A percentile compares a stretch with the other conserved stretches of the same genome.
Conservation (phyloP, 768 basidiomycete species). For the Mycena belliarum region DNA sequence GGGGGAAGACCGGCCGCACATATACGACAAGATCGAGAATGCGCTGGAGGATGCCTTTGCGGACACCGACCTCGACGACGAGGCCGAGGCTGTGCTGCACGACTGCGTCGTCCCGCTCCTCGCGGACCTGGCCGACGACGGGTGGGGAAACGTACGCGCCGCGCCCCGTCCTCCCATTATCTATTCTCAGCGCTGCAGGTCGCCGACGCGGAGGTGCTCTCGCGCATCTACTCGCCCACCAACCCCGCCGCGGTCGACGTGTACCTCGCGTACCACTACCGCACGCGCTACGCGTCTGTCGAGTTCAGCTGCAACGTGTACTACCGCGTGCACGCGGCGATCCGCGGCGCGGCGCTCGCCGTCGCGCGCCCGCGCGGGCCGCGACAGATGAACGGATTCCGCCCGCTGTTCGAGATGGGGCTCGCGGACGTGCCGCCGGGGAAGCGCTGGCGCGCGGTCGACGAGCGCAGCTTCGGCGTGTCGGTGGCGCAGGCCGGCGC, state of each 20-base stretch:
- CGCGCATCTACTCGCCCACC: slow-evolving; percentile 12
- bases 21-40: slow-evolving; percentile 7
- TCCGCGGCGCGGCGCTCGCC: background rate
- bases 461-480: slow-evolving; percentile 5
- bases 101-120: slow-evolving; percentile 12
- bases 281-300: slow-evolving; percentile 12
- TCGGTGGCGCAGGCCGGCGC: background rate
- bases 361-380: background rate
- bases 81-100: background rate
- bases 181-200: background rate
- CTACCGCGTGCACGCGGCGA: slow-evolving; percentile 4
- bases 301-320: slow-evolving; percentile 12
- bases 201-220: slow-evolving; percentile 3
- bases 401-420: slow-evolving; percentile 4
- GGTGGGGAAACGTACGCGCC: slow-evolving; percentile 5
- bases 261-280: slow-evolving; percentile 11
- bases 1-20: slow-evolving; percentile 2
- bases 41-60: background rate
- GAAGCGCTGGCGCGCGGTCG: slow-evolving; percentile 10
- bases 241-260: slow-evolving; percentile 9
- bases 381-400: slow-evolving; percentile 11
- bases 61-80: background rate
- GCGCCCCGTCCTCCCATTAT: background rate
- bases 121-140: background rate
- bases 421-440: slow-evolving; percentile 9